Evolutionary conservation across 345 rosid genomes (phyloP), one percentile per base, ranked within the genome.

Genomic region (Populus euphratica): DNA sequence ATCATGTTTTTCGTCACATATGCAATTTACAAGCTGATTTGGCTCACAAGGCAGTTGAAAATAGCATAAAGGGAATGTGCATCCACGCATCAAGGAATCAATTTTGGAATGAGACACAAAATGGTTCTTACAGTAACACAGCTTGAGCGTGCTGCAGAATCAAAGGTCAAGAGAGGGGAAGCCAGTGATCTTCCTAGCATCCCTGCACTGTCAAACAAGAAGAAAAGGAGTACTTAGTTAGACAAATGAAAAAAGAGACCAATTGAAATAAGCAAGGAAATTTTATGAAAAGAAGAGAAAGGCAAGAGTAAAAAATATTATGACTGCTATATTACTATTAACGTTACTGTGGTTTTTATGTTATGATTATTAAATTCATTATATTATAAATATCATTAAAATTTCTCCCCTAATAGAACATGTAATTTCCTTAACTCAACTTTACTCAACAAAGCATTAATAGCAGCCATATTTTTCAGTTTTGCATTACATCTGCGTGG

Each of bases 171-270:
- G 77, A 90, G 70, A 82, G 91, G 88, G 75, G 91, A 91, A 82
- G 89, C 86, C 73, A 81, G 68, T 33, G 86, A 80, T 82, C 82
- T 89, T 67, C 90, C 91, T 35, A 86, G 85, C 95, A 93, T 91
- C 85, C 82, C 92, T 86, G 76, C 80, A 79, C 38, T 71, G 71
- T 33, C 16, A 17, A 79, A 70, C 25, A 68, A 14, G 1, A 21
- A 67, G 44, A 44, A 13, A 33, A 12, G 1, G 29, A 9, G 12
- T 21, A 10, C 29, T 21, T 33, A 17, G 23, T 35, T 39, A 10
- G 23, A 20, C 31, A 36, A 50, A 18, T 0, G 25, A 0, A 33
- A 73, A 9, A n/a, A 1, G 16, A 17, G 52, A 49, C 35, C 1
- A 23, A 12, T 10, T 66, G 38, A 52, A 25, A 65, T 41, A 39